These are phyloP conservation scores for Globisporangium iwayamae DNA, from an alignment of 352 stramenopile species.

Conservation along the genomic window DNA sequence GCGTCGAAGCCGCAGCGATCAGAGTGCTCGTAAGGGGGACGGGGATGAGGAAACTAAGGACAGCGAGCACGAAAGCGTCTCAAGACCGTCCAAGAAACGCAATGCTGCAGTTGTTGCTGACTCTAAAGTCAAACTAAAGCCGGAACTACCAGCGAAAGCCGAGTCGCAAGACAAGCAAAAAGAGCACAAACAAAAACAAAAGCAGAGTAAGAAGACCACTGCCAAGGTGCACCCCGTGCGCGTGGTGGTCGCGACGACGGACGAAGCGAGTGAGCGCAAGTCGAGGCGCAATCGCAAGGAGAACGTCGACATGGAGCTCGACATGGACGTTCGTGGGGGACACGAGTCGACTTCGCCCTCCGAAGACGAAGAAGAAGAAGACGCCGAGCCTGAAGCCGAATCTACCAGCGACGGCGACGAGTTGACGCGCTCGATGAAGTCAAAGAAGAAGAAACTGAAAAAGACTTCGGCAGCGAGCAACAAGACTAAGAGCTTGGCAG, in stretches of 20 bases:
- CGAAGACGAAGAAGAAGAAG: slow-evolving; percentile 6
- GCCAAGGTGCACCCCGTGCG: slow-evolving; percentile 22
- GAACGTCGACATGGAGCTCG: slow-evolving; percentile 53
- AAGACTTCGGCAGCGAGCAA: neutral
- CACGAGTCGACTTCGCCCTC: slow-evolving; percentile 11
- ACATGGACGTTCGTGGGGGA: slow-evolving; percentile 43
- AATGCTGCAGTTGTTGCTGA: neutral
- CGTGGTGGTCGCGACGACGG: slow-evolving; percentile 43
- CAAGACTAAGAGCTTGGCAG: neutral
- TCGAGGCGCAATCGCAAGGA: slow-evolving; percentile 24
- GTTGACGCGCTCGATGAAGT: neutral
- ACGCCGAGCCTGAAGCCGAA: slow-evolving; percentile 13
- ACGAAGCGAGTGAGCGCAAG: slow-evolving; percentile 48
- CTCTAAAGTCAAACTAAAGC: neutral
- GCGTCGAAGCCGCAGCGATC: neutral
- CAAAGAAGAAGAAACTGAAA: neutral
- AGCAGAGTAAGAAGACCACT: neutral
- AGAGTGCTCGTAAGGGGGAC: slow-evolving; percentile 4
- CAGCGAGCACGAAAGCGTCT: neutral
- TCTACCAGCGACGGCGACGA: slow-evolving; percentile 7
- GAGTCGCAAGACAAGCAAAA: neutral
- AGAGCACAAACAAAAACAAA: neutral
- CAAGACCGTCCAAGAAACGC: slow-evolving; percentile 2
- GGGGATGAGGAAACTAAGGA: neutral
- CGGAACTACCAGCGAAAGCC: neutral